Evolutionary conservation across 768 basidiomycete species (phyloP), one percentile per base, ranked within the genome.

Genomic region (Kwoniella heveanensis): DNA sequence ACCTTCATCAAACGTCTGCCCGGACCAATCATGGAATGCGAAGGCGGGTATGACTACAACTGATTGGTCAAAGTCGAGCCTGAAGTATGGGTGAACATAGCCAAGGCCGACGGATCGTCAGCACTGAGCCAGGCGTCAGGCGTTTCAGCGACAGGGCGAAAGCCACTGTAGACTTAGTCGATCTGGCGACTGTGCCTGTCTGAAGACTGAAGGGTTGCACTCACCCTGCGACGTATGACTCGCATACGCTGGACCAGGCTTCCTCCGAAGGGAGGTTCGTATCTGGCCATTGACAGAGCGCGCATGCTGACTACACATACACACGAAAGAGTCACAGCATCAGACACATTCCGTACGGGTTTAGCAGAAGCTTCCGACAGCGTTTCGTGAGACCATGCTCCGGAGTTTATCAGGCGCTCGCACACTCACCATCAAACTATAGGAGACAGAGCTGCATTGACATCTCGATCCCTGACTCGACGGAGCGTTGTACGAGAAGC

Each of bases 371-470:
- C n/a, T n/a, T n/a, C n/a, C n/a, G n/a, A n/a, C n/a, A n/a, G n/a
- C n/a, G n/a, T n/a, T n/a, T n/a, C n/a, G n/a, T n/a, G n/a, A n/a
- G n/a, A n/a, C n/a, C n/a, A n/a, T n/a, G n/a, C n/a, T n/a, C n/a
- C n/a, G n/a, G n/a, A n/a, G n/a, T n/a, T n/a, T n/a, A n/a, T n/a
- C n/a, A n/a, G n/a, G n/a, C n/a, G n/a, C n/a, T n/a, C n/a, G n/a
- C n/a, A n/a, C n/a, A 57, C 68, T 66, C 53, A 71, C 74, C 74
- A 76, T 76, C 25, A 76, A 56, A 32, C 36, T 59, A 52, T 73
- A 76, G 24, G 70, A 64, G 1, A 72, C 58, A 21, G 46, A 55
- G 57, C 70, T 76, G 54, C 74, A 76, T 54, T 72, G 66, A 60
- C 74, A 76, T n/a, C 37, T 27, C 24, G 56, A 32, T 1, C 60